A percentile compares a stretch with the other conserved stretches of the same genome.
Conservation (phyloP, 192 early-diverging fungal species). For the Dissophora ornata region DNA sequence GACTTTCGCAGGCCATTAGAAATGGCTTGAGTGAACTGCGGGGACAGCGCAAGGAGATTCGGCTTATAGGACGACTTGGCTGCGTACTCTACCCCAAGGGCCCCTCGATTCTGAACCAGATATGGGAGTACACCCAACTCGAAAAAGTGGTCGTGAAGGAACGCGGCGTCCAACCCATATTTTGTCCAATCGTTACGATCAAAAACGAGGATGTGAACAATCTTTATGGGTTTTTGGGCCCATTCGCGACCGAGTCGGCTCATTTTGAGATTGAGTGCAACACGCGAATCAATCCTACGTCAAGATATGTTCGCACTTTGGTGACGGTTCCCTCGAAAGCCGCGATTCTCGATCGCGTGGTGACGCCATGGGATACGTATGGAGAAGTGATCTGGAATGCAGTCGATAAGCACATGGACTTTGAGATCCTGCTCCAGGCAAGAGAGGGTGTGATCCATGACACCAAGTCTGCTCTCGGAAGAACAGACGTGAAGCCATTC, state of each 20-base stretch:
- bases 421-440: slow-evolving; percentile 35
- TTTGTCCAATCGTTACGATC: slow-evolving; percentile 26
- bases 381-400: slow-evolving; percentile 41
- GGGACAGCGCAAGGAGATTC: slow-evolving; percentile 46
- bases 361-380: slow-evolving; percentile 45
- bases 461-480: slow-evolving; percentile 27
- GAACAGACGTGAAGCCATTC: slow-evolving; percentile 49
- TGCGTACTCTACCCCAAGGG: slow-evolving; percentile 12
- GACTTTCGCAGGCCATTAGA: slow-evolving; percentile 17
- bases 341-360: slow-evolving; percentile 42
- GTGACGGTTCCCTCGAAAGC: slow-evolving; percentile 27
- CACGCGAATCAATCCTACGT: slow-evolving; percentile 34
- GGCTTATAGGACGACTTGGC: slow-evolving; percentile 34
- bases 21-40: slow-evolving; percentile 30
- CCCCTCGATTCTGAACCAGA: neutral
- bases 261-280: slow-evolving; percentile 26
- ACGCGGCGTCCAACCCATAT: slow-evolving; percentile 6
- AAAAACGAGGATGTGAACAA: neutral
- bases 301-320: slow-evolving; percentile 16
- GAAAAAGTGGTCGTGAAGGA: slow-evolving; percentile 13
- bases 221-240: slow-evolving; percentile 31
- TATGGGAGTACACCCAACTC: slow-evolving; percentile 30
- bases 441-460: slow-evolving; percentile 32
- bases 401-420: slow-evolving; percentile 34
- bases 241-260: slow-evolving; percentile 18